A percentile compares a stretch with the other conserved stretches of the same genome.
Evolutionary conservation across 2,329 filamentous ascomycete genomes (phyloP).

Genomic region (Stachybotrys elegans): DNA sequence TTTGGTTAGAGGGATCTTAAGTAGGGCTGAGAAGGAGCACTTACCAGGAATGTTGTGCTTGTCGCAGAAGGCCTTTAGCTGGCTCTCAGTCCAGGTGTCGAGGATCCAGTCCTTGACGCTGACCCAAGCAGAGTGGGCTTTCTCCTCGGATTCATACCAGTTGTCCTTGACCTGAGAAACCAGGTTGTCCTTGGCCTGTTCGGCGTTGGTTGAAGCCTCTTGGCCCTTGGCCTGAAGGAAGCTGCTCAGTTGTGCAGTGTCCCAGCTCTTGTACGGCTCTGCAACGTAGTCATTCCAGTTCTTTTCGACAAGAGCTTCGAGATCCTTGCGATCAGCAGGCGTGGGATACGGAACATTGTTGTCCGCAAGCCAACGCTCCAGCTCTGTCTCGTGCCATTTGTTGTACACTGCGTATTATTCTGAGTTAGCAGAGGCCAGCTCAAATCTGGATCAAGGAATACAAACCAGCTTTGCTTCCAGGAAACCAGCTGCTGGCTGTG

Average conservation of each 20-base stretch:
- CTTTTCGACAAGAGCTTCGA: slow-evolving; percentile 83
- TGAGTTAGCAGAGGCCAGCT: not conserved
- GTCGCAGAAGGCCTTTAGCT: slow-evolving; percentile 90
- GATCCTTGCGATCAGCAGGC: slow-evolving; percentile 84
- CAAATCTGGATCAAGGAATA: not conserved
- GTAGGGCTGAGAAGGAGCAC: slow-evolving; percentile 9
- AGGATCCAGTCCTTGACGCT: slow-evolving; percentile 88
- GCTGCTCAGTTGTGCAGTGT: slow-evolving; percentile 58
- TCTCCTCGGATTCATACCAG: slow-evolving; percentile 78
- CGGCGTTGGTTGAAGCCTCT: slow-evolving; percentile 61
- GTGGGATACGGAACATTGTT: slow-evolving; percentile 88
- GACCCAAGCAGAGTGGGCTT: slow-evolving; percentile 64
- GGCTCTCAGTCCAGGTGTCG: slow-evolving; percentile 90
- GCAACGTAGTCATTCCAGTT: slow-evolving; percentile 82
- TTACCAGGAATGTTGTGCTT: slow-evolving; percentile 72
- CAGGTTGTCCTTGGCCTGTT: slow-evolving; percentile 64
- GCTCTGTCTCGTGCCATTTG: slow-evolving; percentile 97
- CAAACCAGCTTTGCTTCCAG: slow-evolving; percentile 69
- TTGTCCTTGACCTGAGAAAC: slow-evolving; percentile 62
- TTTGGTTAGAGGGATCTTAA: too few species aligned
- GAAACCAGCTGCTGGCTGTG: slow-evolving; percentile 77
- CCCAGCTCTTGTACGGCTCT: slow-evolving; percentile 73
- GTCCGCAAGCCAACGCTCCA: slow-evolving; percentile 94
- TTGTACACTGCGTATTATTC: slow-evolving; percentile 70
- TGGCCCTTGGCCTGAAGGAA: slow-evolving; percentile 70